Percentiles rank a stretch among this genome's conserved stretches.
Conservation (phyloP, 805 yeast species). For the Nematodospora valgi region DNA sequence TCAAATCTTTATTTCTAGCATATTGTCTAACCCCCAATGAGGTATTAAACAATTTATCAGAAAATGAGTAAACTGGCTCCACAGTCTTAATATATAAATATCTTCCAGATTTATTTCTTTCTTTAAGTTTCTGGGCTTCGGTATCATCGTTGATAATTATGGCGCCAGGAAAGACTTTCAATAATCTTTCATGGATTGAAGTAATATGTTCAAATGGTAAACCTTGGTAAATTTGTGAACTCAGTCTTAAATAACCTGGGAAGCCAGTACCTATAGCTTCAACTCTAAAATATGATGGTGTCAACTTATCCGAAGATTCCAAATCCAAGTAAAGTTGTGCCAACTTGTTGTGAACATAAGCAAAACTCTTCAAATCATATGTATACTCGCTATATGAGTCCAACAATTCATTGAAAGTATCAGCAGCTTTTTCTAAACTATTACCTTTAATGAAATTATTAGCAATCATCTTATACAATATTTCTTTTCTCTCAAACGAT, state of each 20-base stretch:
- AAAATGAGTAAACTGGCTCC: conserved; percentile 58
- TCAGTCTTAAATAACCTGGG: conserved; percentile 71
- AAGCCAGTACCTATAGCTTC: conserved; percentile 82
- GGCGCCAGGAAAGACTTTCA: conserved; percentile 78
- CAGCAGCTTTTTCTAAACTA: conserved; percentile 76
- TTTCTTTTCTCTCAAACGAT: conserved; percentile 77
- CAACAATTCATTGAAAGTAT: conserved; percentile 70
- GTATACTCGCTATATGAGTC: conserved; percentile 70
- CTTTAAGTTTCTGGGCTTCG: conserved; percentile 50
- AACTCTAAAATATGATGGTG: conserved; percentile 77
- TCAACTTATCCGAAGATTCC: conserved; percentile 65
- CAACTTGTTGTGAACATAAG: conserved; percentile 65
- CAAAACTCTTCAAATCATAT: conserved; percentile 72
- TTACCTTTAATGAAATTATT: conserved; percentile 65
- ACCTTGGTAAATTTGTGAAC: conserved; percentile 81
- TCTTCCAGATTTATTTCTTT: conserved; percentile 63
- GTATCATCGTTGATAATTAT: conserved; percentile 59
- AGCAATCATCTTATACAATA: conserved; percentile 67
- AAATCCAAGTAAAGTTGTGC: conserved; percentile 65
- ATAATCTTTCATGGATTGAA: conserved; percentile 72
- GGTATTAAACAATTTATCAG: conserved; percentile 42
- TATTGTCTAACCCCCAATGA: conserved; percentile 67
- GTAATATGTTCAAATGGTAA: conserved; percentile 83
- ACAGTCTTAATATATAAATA: conserved; percentile 70
- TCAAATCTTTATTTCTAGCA: conserved; percentile 70